Conservation (phyloP, 2,329 filamentous ascomycete species). For the Fusarium nelsonii region DNA sequence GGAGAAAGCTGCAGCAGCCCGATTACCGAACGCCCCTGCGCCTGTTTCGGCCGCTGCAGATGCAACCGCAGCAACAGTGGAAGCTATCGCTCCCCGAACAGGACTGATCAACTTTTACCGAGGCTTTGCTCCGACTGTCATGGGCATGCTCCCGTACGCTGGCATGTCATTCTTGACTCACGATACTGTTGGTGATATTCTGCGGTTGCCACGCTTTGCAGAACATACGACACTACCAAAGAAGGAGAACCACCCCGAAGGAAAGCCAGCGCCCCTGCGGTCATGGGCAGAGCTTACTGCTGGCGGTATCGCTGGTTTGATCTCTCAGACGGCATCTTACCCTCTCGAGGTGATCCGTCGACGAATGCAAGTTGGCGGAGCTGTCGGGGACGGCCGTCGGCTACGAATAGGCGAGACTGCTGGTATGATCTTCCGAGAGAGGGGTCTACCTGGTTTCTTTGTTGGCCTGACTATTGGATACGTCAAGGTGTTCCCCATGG, state of each 20-base stretch:
- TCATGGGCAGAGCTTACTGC: conserved; percentile 89
- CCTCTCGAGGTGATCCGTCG: conserved; percentile 92
- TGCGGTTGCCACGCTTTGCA: conserved; percentile 77
- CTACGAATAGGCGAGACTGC: conserved; percentile 84
- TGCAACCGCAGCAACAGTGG: conserved; percentile 57
- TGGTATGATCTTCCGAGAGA: conserved; percentile 78
- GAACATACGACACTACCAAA: conserved; percentile 80
- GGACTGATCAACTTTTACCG: conserved; percentile 94
- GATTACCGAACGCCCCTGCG: conserved; percentile 47
- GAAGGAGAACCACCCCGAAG: conserved; percentile 63
- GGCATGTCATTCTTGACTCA: conserved; percentile 96
- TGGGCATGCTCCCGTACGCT: conserved; percentile 97
- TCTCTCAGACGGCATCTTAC: conserved; percentile 93
- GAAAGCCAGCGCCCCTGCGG: conserved; percentile 78
- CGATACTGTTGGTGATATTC: conserved; percentile 86
- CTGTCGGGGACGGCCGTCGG: conserved; percentile 88
- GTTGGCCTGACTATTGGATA: conserved; percentile 95
- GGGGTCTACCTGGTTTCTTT: conserved; percentile 86
- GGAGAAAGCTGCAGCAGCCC: conserved; percentile 50
- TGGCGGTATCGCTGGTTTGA: conserved; percentile 86
- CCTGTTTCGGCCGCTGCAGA: conserved; percentile 55
- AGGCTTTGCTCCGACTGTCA: conserved; percentile 88
- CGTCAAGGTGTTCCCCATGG: conserved; percentile 92
- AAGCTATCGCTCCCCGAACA: conserved; percentile 66
- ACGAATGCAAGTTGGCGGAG: conserved; percentile 95